phyloP scores from a whole-genome alignment of 352 stramenopile species.

The Phytophthora europaea region DNA sequence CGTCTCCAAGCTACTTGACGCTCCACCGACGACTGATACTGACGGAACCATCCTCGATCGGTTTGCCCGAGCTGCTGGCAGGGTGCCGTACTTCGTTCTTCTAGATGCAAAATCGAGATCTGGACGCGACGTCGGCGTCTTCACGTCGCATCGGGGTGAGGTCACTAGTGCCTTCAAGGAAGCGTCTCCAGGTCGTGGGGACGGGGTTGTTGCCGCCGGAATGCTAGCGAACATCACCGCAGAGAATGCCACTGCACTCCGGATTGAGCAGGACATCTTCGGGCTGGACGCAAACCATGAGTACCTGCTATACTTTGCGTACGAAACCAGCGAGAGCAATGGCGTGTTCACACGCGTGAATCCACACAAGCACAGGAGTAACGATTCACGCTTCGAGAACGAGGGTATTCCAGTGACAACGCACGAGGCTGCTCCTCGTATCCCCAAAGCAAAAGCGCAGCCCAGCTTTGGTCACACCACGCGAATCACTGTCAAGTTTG shows the following conservation, averaged over 20 bases:
- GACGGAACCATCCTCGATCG: conserved; percentile 17
- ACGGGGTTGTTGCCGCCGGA: conserved; percentile 59
- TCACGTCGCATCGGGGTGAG: conserved; percentile 31
- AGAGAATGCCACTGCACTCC: conserved; percentile 64
- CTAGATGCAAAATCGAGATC: conserved; percentile 56
- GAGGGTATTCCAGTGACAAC: conserved; percentile 65
- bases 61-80: conserved; percentile 38
- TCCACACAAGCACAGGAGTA: conserved; percentile 59
- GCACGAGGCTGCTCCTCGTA: conserved; percentile 52
- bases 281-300: conserved; percentile 51
- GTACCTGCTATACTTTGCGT: conserved; percentile 82
- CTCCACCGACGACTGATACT: conserved; percentile 12
- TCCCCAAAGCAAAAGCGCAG: conserved; percentile 50
- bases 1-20: conserved; percentile 64
- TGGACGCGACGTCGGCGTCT: conserved; percentile 21
- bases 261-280: conserved; percentile 49
- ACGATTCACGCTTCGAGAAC: conserved; percentile 51
- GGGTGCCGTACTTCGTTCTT: conserved; percentile 74
- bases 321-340: conserved; percentile 71
- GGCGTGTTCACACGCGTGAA: conserved; percentile 82
- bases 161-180: conserved; percentile 34
- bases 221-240: conserved; percentile 42
- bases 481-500: conserved; percentile 63
- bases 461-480: conserved; percentile 70
- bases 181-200: conserved; percentile 29